Evolutionary conservation across 2,329 filamentous ascomycete species (phyloP), one percentile per base, ranked within the genome.

Genomic region (Sporothrix phasma): DNA sequence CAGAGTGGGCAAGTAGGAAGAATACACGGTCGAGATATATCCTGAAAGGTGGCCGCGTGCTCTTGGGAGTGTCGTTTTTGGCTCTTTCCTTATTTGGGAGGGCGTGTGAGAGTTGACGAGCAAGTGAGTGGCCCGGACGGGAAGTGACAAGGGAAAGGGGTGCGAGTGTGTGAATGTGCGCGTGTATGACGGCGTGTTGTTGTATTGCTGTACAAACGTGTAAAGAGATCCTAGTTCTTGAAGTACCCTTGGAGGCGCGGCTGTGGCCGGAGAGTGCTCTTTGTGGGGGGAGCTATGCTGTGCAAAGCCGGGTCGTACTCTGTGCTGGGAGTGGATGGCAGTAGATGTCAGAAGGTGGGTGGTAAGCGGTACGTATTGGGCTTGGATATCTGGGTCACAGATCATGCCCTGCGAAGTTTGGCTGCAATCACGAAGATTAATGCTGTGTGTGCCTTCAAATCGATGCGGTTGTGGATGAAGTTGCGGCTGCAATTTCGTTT

Each of bases 201-300:
- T 31, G 13, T 34, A n/a, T n/a, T n/a, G n/a, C n/a, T n/a, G n/a
- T n/a, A n/a, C n/a, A n/a, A n/a, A n/a, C 15, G 34, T 37, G 15
- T 37, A 13, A 15, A 45, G 41, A 41, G 24, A 47, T 61, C 59
- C 59, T 61, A 61, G 53, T 58, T 62, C 47, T 58, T 34, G 24
- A 7, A 29, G 41, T 45, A 24, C 46, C 61, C 29, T 54, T 37
- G 26, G 61, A 47, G 49, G 61, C 61, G 61, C 51, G 61, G 61
- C 39, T 63, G 22, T 47, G 61, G 61, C 59, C 45, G 31, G n/a
- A 41, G 17, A 58, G 24, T 58, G 37, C 54, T 41, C n/a, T n/a
- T n/a, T n/a, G n/a, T n/a, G 37, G 37, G 37, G 54, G 17, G 53
- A 19, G 17, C 19, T 34, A 19, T 39, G 53, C 37, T 58, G 54